These are phyloP conservation scores for Diaporthe destruens DNA, from an alignment of 2,329 filamentous ascomycete species.

Conservation along the genomic window DNA sequence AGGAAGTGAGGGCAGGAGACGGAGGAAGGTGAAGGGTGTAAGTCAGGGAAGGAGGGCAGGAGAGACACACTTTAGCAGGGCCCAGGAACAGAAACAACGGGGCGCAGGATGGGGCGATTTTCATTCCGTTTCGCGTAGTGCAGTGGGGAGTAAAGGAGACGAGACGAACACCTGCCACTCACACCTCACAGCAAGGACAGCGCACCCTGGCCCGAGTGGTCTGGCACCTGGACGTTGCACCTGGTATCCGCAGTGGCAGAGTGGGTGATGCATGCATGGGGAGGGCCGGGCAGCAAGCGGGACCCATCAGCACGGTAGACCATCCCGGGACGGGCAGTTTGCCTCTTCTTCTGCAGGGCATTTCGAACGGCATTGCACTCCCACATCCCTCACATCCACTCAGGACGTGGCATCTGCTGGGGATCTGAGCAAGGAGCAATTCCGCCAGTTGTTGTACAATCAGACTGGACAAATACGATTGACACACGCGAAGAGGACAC, in stretches of 20 bases:
- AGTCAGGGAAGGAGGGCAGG: constrained; percentile 33
- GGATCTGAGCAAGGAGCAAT: neutral
- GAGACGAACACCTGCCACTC: constrained; percentile 38
- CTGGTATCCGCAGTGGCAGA: constrained; percentile 6
- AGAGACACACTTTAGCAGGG: constrained; percentile 35
- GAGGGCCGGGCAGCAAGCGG: constrained; percentile 20
- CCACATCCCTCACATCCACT: neutral
- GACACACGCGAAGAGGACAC: neutral
- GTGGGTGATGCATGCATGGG: constrained; percentile 25
- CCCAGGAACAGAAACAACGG: constrained; percentile 28
- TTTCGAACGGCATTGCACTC: constrained; percentile 18
- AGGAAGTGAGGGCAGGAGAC: constrained; percentile 34
- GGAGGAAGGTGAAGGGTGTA: constrained; percentile 24
- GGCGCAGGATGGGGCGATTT: constrained; percentile 28
- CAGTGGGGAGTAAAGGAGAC: constrained; percentile 36
- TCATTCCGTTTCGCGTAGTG: constrained; percentile 41
- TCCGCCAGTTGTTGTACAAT: neutral
- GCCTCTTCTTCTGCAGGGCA: constrained; percentile 22
- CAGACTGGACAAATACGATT: constrained; percentile 13
- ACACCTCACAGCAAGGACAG: constrained; percentile 1
- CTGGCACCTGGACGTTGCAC: constrained; percentile 12
- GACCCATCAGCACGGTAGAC: constrained; percentile 38
- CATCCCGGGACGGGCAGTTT: constrained; percentile 25
- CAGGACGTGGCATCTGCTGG: neutral
- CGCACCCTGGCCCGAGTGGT: neutral